phyloP scores from a whole-genome alignment of 495 filamentous ascomycete species.

The Trichoderma orchidacearum region DNA sequence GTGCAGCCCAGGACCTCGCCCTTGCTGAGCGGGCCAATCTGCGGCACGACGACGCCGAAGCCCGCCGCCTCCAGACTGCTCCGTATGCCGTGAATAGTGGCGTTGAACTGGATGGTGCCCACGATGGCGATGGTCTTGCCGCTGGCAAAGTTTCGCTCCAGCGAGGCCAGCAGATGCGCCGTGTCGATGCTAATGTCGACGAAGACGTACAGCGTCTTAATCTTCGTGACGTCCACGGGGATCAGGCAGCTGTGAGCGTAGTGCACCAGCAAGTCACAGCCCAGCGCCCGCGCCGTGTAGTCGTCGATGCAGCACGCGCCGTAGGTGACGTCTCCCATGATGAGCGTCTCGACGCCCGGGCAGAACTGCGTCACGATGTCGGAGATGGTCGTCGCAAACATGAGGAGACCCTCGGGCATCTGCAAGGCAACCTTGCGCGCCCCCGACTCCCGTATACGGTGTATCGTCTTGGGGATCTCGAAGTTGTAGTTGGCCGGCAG shows the following conservation, averaged over 20 bases:
- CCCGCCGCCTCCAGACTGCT: conserved; percentile 65
- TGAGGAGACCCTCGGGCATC: conserved; percentile 87
- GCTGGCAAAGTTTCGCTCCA: conserved; percentile 76
- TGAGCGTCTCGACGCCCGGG: conserved; percentile 75
- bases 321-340: conserved; percentile 99
- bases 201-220: conserved; percentile 94
- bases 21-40: conserved; percentile 81
- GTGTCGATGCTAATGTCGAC: conserved; percentile 96
- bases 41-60: conserved; percentile 73
- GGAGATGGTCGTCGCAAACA: conserved; percentile 95
- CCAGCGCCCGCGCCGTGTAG: conserved; percentile 87
- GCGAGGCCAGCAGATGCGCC: conserved; percentile 64
- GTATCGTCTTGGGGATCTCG: conserved; percentile 95
- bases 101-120: conserved; percentile 98
- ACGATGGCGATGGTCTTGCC: conserved; percentile 85
- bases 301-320: conserved; percentile 98
- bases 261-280: conserved; percentile 89
- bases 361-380: conserved; percentile 96
- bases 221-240: conserved; percentile 86
- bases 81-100: conserved; percentile 74
- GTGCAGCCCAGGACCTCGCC: conserved; percentile 96
- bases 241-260: conserved; percentile 96
- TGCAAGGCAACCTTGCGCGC: conserved; percentile 79
- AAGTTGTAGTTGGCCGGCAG: conserved; percentile 94
- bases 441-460: conserved; percentile 67